A percentile compares a stretch with the other conserved stretches of the same genome.
Evolutionary conservation across 2,329 filamentous ascomycete genomes (phyloP).

Genomic region (Rhynchosporium secalis): DNA sequence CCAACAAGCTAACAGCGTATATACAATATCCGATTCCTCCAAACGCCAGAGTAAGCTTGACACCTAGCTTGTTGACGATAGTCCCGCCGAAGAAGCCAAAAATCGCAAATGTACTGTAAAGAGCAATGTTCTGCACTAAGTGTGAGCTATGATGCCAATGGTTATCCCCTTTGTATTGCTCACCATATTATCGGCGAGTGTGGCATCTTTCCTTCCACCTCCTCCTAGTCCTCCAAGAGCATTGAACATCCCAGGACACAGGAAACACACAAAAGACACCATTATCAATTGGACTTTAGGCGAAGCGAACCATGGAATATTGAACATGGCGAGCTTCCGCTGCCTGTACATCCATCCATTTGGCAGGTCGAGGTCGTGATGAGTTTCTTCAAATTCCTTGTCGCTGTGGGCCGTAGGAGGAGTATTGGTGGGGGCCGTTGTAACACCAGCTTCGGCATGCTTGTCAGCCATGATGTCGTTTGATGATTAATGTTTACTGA

Average conservation of each 20-base stretch:
- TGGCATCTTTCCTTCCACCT: conserved; percentile 56
- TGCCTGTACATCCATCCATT: conserved; percentile 68
- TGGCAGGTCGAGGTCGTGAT: conserved; percentile 17
- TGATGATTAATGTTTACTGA: no score
- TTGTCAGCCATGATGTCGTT: conserved; percentile 9
- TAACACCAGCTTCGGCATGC: conserved; percentile 15
- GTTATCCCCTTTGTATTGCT: conserved; percentile 10
- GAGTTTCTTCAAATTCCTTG: not conserved
- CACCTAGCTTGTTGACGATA: conserved; percentile 73
- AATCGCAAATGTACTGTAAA: conserved; percentile 54
- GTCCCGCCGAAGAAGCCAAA: conserved; percentile 73
- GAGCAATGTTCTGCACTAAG: conserved; percentile 42
- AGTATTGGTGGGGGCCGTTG: conserved; percentile 1
- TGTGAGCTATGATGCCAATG: conserved; percentile 6
- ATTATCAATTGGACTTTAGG: conserved; percentile 70
- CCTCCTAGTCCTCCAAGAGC: conserved; percentile 65
- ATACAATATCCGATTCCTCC: conserved; percentile 77
- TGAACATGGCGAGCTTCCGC: conserved; percentile 53
- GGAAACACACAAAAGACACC: conserved; percentile 69
- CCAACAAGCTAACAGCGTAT: conserved; percentile 70
- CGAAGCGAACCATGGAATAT: conserved; percentile 69
- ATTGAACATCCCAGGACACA: conserved; percentile 74
- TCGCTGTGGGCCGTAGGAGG: conserved; percentile 8
- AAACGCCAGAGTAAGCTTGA: conserved; percentile 66
- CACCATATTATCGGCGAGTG: conserved; percentile 51